These are phyloP conservation scores for Penicillium verhagenii DNA, from an alignment of 495 filamentous ascomycete species.

Conservation along the genomic window DNA sequence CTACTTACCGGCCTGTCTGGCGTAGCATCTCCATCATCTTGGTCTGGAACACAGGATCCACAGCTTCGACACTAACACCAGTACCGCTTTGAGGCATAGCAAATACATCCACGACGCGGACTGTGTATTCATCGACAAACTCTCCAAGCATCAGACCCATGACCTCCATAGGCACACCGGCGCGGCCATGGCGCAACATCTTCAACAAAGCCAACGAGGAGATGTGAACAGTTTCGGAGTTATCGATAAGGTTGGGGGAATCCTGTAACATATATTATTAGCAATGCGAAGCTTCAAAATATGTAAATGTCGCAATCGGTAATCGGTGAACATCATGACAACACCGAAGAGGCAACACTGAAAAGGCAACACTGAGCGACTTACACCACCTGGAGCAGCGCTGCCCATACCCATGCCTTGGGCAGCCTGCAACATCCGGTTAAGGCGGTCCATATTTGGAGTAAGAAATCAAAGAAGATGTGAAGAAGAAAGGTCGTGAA, in stretches of 20 bases:
- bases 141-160: constrained; percentile 99
- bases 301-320: not conserved
- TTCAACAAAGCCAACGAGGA: constrained; percentile 95
- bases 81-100: constrained; percentile 99
- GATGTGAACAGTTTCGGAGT: constrained; percentile 99
- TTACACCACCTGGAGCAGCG: constrained; percentile 73
- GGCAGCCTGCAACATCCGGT: constrained; percentile 75
- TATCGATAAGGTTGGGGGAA: constrained; percentile 86
- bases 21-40: constrained; percentile 99
- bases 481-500: constrained; percentile 18
- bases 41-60: constrained; percentile 96
- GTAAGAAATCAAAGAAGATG: constrained; percentile 19
- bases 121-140: constrained; percentile 98
- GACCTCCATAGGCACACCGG: constrained; percentile 99
- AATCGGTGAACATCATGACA: constrained; percentile 1
- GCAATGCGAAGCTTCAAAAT: constrained; percentile 2
- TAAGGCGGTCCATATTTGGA: constrained; percentile 77
- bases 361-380: constrained; percentile 30
- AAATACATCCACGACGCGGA: constrained; percentile 96
- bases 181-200: constrained; percentile 96
- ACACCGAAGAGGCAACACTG: constrained; percentile 5
- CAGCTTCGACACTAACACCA: constrained; percentile 96
- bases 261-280: constrained; percentile 54
- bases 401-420: constrained; percentile 74
- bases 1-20: constrained; percentile 85